Percentiles rank a stretch among this genome's conserved stretches.
Evolutionary conservation across 2,329 filamentous ascomycete genomes (phyloP).

Genomic region (Fusarium setosum): DNA sequence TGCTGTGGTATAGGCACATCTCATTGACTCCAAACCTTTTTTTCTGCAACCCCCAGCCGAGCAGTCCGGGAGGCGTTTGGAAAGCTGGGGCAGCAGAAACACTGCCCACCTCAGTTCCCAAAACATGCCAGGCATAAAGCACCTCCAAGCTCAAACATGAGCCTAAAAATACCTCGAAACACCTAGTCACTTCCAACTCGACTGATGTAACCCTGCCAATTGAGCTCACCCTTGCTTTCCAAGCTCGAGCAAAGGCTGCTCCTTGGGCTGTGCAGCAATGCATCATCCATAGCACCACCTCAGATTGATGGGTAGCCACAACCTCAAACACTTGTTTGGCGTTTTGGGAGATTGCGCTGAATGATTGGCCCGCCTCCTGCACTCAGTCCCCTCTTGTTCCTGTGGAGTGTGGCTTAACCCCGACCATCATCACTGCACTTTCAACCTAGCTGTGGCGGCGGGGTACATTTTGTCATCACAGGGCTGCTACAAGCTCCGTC

Average conservation of each 20-base stretch:
- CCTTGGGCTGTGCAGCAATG: conserved; percentile 22
- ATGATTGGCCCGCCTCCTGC: conserved; percentile 3
- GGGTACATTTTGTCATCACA: conserved; percentile 6
- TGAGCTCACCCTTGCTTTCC: conserved; percentile 2
- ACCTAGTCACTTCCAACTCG: conserved; percentile 7
- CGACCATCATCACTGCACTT: conserved; percentile 4
- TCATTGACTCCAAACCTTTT: neutral
- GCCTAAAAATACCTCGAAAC: conserved; percentile 21
- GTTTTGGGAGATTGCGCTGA: neutral
- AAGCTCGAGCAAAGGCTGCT: neutral
- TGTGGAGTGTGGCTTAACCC: conserved; percentile 22
- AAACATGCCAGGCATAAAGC: conserved; percentile 24
- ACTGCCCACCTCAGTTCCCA: conserved; percentile 18
- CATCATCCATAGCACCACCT: conserved; percentile 27
- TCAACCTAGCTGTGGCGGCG: conserved; percentile 14
- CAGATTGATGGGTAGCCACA: conserved; percentile 4
- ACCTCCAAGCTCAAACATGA: conserved; percentile 17
- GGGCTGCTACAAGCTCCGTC: neutral
- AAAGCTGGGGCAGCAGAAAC: conserved; percentile 34
- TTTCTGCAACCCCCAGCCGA: conserved; percentile 13
- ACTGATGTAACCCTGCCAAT: conserved; percentile 4
- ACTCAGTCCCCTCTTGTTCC: conserved; percentile 6
- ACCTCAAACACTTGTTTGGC: conserved; percentile 4
- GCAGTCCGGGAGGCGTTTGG: conserved; percentile 19
- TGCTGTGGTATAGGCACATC: no score